phyloP scores from a whole-genome alignment of 1,284 basidiomycete genomes.

The Cryptococcus sp. region DNA sequence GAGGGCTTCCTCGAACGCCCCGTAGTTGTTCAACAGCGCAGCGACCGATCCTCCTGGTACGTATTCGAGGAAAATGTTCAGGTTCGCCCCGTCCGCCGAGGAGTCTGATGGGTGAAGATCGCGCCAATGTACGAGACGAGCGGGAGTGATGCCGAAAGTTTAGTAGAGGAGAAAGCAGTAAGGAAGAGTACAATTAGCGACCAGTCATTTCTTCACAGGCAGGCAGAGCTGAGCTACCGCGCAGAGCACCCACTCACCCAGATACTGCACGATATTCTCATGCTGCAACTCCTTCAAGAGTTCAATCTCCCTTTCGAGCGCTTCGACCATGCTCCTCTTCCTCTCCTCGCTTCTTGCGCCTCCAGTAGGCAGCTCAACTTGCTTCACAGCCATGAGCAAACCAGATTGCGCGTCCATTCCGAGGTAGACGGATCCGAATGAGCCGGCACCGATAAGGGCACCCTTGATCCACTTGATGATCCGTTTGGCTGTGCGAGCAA shows the following conservation, averaged over 20 bases:
- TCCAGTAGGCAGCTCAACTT: conserved; percentile 90
- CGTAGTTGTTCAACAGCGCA: conserved; percentile 88
- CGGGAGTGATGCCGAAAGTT: too few species aligned
- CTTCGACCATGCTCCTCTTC: conserved; percentile 92
- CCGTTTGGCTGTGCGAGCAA: conserved; percentile 55
- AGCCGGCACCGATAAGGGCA: conserved; percentile 94
- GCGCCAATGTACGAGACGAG: too few species aligned
- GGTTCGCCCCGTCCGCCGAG: conserved; percentile 78
- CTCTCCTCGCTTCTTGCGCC: conserved; percentile 86
- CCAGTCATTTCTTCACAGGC: neutral
- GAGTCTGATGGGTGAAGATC: conserved; percentile 63
- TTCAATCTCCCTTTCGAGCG: conserved; percentile 94
- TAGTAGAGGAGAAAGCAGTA: too few species aligned
- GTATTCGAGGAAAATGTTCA: conserved; percentile 99
- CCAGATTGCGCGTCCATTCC: conserved; percentile 96
- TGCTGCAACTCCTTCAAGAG: conserved; percentile 93
- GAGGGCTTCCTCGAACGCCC: conserved; percentile 92
- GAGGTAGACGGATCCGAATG: conserved; percentile 92
- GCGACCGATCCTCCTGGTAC: conserved; percentile 97
- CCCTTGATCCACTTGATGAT: conserved; percentile 99
- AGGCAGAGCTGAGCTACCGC: conserved; percentile 5
- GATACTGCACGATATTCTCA: conserved; percentile 96
- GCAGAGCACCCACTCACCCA: conserved; percentile 62
- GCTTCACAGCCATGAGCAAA: conserved; percentile 97
- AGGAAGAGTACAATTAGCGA: conserved; percentile 3